phyloP scores from a whole-genome alignment of 495 filamentous ascomycete genomes.

The Podospora bellae-mahoneyi region DNA sequence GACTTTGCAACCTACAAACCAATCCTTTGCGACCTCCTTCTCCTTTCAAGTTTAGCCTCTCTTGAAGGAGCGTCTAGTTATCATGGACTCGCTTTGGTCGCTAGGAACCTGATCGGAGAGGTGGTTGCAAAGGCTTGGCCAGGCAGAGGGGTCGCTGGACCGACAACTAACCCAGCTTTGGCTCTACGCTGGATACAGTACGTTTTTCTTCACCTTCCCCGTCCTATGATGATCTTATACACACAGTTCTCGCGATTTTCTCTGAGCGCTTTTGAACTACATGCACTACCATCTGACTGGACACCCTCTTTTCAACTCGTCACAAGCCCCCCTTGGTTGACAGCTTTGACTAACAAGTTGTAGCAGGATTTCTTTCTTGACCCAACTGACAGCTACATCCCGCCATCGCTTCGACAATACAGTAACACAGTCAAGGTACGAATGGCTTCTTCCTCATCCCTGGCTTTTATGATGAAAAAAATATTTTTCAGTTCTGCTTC shows the following conservation, averaged over 20 bases:
- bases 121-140: slow-evolving; percentile 1
- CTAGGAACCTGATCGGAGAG: background rate
- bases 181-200: slow-evolving; percentile 11
- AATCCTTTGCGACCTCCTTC: background rate
- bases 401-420: background rate
- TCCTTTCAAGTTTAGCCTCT: background rate
- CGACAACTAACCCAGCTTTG: background rate
- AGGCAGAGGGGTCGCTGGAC: background rate
- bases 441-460: background rate
- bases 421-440: too few relatives aligned
- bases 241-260: slow-evolving; percentile 64
- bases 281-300: slow-evolving; percentile 99
- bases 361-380: background rate
- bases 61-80: slow-evolving; percentile 1
- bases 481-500: slow-evolving; percentile 90
- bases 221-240: slow-evolving; percentile 53
- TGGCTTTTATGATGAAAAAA: slow-evolving; percentile 68
- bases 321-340: slow-evolving; percentile 23
- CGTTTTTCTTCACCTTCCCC: slow-evolving; percentile 9
- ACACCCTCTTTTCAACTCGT: slow-evolving; percentile 19
- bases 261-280: slow-evolving; percentile 86
- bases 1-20: background rate
- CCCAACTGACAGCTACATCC: background rate
- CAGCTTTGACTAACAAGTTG: slow-evolving; percentile 14
- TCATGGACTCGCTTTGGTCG: background rate